Conservation (phyloP, 139 green algal genomes). For the Nannochloris sp. region DNA sequence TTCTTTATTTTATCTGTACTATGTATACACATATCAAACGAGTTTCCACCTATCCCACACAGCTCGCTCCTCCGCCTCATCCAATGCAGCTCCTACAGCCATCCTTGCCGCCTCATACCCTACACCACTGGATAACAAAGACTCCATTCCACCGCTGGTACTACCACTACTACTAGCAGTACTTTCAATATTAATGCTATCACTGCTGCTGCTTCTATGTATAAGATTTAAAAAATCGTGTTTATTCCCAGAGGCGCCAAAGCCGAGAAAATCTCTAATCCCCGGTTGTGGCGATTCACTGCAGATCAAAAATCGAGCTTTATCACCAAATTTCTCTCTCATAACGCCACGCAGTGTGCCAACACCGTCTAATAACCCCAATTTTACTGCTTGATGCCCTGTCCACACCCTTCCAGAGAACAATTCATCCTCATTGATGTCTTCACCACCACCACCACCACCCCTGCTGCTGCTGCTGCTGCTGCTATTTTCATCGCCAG, state of each 20-base stretch:
- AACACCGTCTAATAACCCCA: constrained; percentile 33
- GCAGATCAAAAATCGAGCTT: constrained; percentile 26
- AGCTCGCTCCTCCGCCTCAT: constrained; percentile 21
- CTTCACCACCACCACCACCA: no score
- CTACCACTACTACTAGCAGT: no score
- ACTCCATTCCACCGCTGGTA: background rate
- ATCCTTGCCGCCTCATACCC: constrained; percentile 2
- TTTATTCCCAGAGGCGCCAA: background rate
- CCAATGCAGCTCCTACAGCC: constrained; percentile 2
- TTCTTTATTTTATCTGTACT: no score
- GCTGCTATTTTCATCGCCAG: no score
- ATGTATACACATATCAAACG: no score
- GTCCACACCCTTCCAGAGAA: constrained; percentile 37
- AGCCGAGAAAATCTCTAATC: constrained; percentile 2
- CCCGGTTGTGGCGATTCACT: constrained; percentile 9
- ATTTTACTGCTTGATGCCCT: constrained; percentile 25
- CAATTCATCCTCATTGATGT: constrained; percentile 28
- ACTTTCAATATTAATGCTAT: background rate
- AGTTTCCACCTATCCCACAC: constrained; percentile 17
- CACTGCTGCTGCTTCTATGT: background rate
- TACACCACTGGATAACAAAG: background rate
- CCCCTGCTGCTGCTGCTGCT: no score
- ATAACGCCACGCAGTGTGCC: constrained; percentile 16
- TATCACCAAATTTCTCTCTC: constrained; percentile 23
- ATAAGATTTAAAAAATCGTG: background rate